Base-by-base conservation (phyloP, 345 rosid genomes). In the Camelina sativa region DNA sequence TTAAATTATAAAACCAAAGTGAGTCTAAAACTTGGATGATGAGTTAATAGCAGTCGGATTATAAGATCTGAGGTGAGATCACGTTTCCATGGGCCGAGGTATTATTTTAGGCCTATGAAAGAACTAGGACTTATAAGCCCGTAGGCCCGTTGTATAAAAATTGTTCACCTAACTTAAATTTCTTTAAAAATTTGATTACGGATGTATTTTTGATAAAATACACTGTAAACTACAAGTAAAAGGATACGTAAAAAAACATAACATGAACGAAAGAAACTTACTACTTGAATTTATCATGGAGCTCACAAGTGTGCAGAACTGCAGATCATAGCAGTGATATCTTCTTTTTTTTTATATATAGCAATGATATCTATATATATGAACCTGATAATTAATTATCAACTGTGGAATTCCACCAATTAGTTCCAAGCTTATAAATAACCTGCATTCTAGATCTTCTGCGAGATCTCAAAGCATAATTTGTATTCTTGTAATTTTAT, bases 241-340 rank as follows among this genome's bases (percentile, higher is more conserved):
- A 51, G 16, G 35, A 59, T 7, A 19, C 8, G 10, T 40, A 28
- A 28, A 20, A 71, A 15, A 55, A 25, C 19, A 17, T 8, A 3
- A n/a, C 8, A 1, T 2, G 13, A 44, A 38, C 23, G 9, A 48
- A 28, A 28, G 30, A 28, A 61, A 50, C 51, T 37, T 61, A 28
- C 51, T 51, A 50, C 51, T 37, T 61, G 40, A 61, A 61, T 62
- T 51, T 4, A 62, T 40, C 10, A 71, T 6, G 19, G 62, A 71
- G 16, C 66, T 20, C 13, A 44, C 9, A 28, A 28, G 47, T 19
- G 37, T 34, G 35, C 34, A 46, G 62, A 48, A n/a, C 68, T 34
- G 35, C 34, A 34, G 62, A 48, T 23, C 68, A 61, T 9, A 50
- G 20, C 34, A 48, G 2, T 53, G 38, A 52, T 20, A 48, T 15